Conservation (phyloP, 1,139 yeast species). For the Hansenula lynferdii region DNA sequence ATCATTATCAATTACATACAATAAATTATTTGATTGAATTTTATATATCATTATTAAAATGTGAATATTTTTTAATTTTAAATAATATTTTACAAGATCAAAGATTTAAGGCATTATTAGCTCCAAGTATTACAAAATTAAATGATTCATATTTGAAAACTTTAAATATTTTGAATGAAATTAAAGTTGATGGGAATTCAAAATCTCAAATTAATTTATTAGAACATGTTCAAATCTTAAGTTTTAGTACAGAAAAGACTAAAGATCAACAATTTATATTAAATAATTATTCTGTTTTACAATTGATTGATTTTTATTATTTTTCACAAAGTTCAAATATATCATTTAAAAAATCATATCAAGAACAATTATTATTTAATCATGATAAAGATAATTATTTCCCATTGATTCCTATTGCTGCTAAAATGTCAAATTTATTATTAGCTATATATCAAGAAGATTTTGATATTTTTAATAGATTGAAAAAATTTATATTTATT, state of each 20-base stretch:
- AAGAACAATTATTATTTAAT: constrained; percentile 49
- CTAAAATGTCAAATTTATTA: constrained; percentile 15
- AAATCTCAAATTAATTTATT: constrained; percentile 17
- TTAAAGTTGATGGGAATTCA: constrained; percentile 14
- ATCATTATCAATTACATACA: constrained; percentile 16
- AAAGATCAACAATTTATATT: constrained; percentile 7
- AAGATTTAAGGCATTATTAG: constrained; percentile 9
- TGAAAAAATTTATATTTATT: constrained; percentile 43
- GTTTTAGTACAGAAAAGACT: constrained; percentile 12
- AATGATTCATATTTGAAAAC: constrained; percentile 7
- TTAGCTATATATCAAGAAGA: constrained; percentile 8
- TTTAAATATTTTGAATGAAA: constrained; percentile 10
- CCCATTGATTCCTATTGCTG: constrained; percentile 17
- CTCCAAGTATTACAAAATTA: constrained; percentile 9
- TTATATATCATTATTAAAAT: constrained; percentile 15
- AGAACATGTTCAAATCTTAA: constrained; percentile 7
- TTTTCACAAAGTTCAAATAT: constrained; percentile 52
- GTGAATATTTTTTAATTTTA: constrained; percentile 14
- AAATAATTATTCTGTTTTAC: constrained; percentile 16
- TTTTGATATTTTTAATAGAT: constrained; percentile 24
- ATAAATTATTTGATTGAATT: constrained; percentile 17
- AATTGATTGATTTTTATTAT: constrained; percentile 44
- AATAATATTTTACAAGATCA: constrained; percentile 12
- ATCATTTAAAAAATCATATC: constrained; percentile 51
- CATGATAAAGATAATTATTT: constrained; percentile 12